Evolutionary conservation across 768 basidiomycete genomes (phyloP), one percentile per base, ranked within the genome.

Genomic region (Atractiella rhizophila): DNA sequence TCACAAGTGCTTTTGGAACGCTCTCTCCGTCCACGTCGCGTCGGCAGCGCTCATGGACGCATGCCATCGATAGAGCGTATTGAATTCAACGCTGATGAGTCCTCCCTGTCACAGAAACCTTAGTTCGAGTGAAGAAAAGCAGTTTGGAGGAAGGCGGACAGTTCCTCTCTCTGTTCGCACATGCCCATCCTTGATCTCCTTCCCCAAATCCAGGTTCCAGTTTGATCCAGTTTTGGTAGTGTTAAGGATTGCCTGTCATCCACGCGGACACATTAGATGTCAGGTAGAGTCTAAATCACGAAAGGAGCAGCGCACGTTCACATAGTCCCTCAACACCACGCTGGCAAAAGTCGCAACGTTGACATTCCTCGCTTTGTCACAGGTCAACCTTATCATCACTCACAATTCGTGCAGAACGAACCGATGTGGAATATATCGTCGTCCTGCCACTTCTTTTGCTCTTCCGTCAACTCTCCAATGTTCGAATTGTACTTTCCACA

Each of bases 401-500:
- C n/a, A n/a, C n/a, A n/a, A n/a, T n/a, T n/a, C n/a, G n/a, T n/a
- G n/a, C n/a, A n/a, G n/a, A n/a, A n/a, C n/a, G n/a, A 21, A n/a
- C 16, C 16, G 33, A 35, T n/a, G 16, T 35, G 33, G 33, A 35
- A 35, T n/a, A 35, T 35, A 21, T 35, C 33, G 11, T 35, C 33
- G 33, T 35, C 33, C 33, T 35, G 33, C 33, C 33, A 35, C 33
- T 35, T 35, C 33, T 35, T 35, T 21, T 35, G 33, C 16, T 35
- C 33, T n/a, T 35, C 33, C 10, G 33, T 35, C 10, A 35, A 21
- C 33, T 35, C 23, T n/a, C 16, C 16, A 10, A 35, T n/a, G 33
- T 35, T 21, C 8, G 33, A 35, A 11, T 13, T 57, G 52, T 65
- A 73, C 1, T 59, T 65, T 5, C 65, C 63, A 11, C 55, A 51